Percentiles rank a stretch among this genome's conserved stretches.
These are phyloP conservation scores for Saturnispora sekii DNA, from an alignment of 805 yeast species.

Conservation along the genomic window DNA sequence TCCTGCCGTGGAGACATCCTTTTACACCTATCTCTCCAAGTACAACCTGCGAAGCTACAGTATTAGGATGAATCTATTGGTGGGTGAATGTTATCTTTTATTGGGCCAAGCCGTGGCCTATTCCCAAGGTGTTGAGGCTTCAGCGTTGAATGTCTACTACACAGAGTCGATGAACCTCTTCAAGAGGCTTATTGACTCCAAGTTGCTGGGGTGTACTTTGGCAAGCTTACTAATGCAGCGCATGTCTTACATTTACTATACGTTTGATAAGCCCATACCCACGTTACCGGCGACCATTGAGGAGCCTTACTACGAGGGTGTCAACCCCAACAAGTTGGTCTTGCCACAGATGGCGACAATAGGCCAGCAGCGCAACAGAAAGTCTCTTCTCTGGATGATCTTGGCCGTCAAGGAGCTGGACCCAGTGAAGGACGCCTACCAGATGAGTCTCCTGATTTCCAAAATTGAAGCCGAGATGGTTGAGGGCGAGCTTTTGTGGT, in stretches of 20 bases:
- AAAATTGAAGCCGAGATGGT: slow-evolving; percentile 15
- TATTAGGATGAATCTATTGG: slow-evolving; percentile 53
- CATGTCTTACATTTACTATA: slow-evolving; percentile 26
- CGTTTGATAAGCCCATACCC: slow-evolving; percentile 19
- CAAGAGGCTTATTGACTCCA: slow-evolving; percentile 37
- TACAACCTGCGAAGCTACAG: slow-evolving; percentile 62
- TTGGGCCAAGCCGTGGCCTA: slow-evolving; percentile 28
- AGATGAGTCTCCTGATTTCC: slow-evolving; percentile 19
- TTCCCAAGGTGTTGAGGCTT: not conserved
- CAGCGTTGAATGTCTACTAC: slow-evolving; percentile 31
- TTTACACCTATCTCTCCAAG: slow-evolving; percentile 67
- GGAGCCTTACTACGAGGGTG: slow-evolving; percentile 26
- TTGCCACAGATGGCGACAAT: slow-evolving; percentile 33
- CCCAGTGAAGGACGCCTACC: slow-evolving; percentile 20
- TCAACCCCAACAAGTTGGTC: slow-evolving; percentile 22
- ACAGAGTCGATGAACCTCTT: slow-evolving; percentile 36
- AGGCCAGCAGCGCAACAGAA: slow-evolving; percentile 57
- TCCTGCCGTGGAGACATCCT: slow-evolving; percentile 59
- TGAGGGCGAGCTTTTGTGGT: slow-evolving; percentile 15
- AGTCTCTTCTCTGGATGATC: slow-evolving; percentile 68
- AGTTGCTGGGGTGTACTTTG: slow-evolving; percentile 34
- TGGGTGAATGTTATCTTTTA: slow-evolving; percentile 56
- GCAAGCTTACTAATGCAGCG: slow-evolving; percentile 31
- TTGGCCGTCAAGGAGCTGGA: slow-evolving; percentile 70
- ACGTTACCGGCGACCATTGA: not conserved